A percentile compares a stretch with the other conserved stretches of the same genome.
These are phyloP conservation scores for Argentina anserina DNA, from an alignment of 306 rosid species.

Conservation along the genomic window DNA sequence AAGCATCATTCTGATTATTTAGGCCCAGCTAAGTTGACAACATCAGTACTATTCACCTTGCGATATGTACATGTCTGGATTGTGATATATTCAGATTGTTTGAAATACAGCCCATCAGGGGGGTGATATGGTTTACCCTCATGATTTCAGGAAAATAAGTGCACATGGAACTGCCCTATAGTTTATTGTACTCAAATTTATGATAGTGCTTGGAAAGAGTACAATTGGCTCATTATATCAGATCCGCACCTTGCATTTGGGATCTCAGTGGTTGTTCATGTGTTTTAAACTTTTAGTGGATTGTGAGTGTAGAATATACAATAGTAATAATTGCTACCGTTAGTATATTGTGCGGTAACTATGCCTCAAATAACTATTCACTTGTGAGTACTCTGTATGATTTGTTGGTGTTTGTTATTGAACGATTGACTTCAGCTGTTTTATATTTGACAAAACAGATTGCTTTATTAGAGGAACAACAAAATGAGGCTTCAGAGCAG, in stretches of 20 bases:
- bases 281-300: background rate
- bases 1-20: background rate
- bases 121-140: background rate
- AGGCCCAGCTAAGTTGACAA: background rate
- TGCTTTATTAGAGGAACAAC: slow-evolving; percentile 90
- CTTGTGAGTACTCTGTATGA: background rate
- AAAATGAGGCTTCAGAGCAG: slow-evolving; percentile 55
- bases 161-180: background rate
- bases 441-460: slow-evolving; percentile 47
- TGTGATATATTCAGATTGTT: background rate
- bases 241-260: background rate
- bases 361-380: background rate
- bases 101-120: background rate
- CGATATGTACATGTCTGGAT: background rate
- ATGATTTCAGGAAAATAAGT: background rate
- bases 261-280: background rate
- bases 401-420: slow-evolving; percentile 13
- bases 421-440: slow-evolving; percentile 27
- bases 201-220: background rate
- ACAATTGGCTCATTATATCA: background rate
- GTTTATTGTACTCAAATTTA: background rate
- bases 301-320: background rate
- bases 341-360: slow-evolving; percentile 2
- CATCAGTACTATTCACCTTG: background rate
- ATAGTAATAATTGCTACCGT: background rate